Conservation (phyloP, 192 early-diverging fungal species). For the Physocladia obscura region DNA sequence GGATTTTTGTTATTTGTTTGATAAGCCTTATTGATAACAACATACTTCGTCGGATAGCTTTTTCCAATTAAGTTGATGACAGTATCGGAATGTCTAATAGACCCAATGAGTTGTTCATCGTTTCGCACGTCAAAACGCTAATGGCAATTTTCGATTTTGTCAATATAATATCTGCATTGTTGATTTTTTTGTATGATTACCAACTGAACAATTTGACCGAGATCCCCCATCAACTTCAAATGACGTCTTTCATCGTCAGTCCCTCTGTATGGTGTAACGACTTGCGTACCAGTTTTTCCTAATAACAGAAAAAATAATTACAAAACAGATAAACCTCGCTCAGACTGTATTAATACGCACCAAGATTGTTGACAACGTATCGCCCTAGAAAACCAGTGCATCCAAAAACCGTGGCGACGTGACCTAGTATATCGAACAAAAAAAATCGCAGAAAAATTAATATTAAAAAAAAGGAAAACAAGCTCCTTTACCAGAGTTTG, state of each 20-base stretch:
- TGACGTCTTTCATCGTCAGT: conserved; percentile 81
- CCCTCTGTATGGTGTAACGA: conserved; percentile 87
- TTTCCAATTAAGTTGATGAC: conserved; percentile 94
- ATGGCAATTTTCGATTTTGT: no score
- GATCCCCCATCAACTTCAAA: conserved; percentile 89
- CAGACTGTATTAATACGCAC: no score
- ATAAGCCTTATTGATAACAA: neutral
- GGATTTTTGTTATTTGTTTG: neutral
- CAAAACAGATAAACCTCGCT: conserved; percentile 1
- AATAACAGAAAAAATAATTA: conserved; percentile 16
- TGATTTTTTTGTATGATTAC: conserved; percentile 41
- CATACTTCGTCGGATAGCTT: conserved; percentile 83
- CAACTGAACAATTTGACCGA: conserved; percentile 89
- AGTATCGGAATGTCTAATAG: conserved; percentile 88
- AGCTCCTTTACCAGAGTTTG: conserved; percentile 26
- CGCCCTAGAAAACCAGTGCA: conserved; percentile 94
- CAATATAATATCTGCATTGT: no score
- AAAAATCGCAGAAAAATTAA: conserved; percentile 27
- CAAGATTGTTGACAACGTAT: conserved; percentile 89
- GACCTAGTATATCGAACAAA: conserved; percentile 50
- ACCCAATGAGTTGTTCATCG: conserved; percentile 76
- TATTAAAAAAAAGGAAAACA: neutral
- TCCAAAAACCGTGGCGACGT: conserved; percentile 92
- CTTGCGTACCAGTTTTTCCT: conserved; percentile 85
- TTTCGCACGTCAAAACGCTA: conserved; percentile 89